phyloP scores from a whole-genome alignment of 2,329 filamentous ascomycete species.

The Chrysoporthe cubensis region DNA sequence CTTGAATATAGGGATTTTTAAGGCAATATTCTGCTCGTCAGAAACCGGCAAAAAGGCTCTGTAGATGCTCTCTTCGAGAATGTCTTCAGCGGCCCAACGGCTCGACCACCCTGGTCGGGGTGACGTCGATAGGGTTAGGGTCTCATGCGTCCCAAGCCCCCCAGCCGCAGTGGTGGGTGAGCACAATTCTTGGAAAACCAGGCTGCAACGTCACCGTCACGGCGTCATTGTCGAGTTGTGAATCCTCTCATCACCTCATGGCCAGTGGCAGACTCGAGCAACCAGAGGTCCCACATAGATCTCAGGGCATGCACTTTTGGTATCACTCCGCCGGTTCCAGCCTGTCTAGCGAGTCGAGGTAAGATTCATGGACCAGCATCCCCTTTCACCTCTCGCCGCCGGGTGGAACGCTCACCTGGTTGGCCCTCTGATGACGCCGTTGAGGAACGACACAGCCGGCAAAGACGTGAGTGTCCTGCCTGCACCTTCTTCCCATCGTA shows the following conservation, averaged over 20 bases:
- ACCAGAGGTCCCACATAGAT: no score
- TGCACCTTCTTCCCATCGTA: neutral
- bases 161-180: neutral
- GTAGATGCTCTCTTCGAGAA: no score
- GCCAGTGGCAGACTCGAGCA: neutral
- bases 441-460: constrained; percentile 17
- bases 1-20: neutral
- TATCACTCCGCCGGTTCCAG: neutral
- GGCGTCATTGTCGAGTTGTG: neutral
- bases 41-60: no score
- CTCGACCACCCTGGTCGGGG: neutral
- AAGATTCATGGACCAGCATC: constrained; percentile 2
- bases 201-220: constrained; percentile 1
- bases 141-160: neutral
- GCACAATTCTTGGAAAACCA: neutral
- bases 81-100: no score
- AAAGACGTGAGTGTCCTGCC: constrained; percentile 18
- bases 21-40: no score
- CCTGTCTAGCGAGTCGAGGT: neutral
- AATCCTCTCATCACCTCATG: neutral
- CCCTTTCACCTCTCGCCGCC: neutral
- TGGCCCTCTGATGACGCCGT: neutral
- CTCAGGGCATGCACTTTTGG: neutral
- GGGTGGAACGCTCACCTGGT: constrained; percentile 6
- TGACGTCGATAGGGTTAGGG: constrained; percentile 23